phyloP scores from a whole-genome alignment of 768 basidiomycete genomes.

The Leccinum disarticulatum region DNA sequence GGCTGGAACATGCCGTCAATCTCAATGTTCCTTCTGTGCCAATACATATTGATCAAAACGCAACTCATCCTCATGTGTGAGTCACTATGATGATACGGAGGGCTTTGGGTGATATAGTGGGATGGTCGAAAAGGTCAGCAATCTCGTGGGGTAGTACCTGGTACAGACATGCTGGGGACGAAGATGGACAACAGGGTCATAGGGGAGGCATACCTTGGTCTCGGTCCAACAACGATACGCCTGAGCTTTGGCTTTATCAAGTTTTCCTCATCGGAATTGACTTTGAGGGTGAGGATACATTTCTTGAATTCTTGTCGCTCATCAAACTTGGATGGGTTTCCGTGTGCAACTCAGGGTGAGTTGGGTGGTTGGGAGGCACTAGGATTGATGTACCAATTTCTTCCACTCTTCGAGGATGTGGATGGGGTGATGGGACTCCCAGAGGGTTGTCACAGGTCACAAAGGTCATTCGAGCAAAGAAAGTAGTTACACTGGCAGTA shows the following conservation, averaged over 20 bases:
- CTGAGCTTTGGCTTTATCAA: slow-evolving; percentile 90
- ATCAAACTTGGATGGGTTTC: slow-evolving; percentile 48
- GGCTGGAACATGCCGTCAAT: no score
- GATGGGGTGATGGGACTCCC: slow-evolving; percentile 30
- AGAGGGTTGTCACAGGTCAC: no score
- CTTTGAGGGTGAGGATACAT: slow-evolving; percentile 53
- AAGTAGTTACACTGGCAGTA: no score
- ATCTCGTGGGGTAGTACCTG: slow-evolving; percentile 68
- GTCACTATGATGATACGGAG: slow-evolving; percentile 18
- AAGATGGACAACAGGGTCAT: background rate
- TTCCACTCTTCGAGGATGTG: slow-evolving; percentile 87
- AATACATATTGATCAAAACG: no score
- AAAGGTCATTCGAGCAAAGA: no score
- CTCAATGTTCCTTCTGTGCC: no score
- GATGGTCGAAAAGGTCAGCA: slow-evolving; percentile 59
- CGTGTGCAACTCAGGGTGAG: slow-evolving; percentile 57
- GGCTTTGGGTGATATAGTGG: no score
- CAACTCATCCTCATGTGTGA: no score
- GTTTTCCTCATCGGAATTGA: slow-evolving; percentile 91
- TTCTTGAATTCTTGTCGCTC: slow-evolving; percentile 83
- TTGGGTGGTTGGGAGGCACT: slow-evolving; percentile 10
- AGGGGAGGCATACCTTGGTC: slow-evolving; percentile 33
- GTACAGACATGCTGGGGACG: background rate
- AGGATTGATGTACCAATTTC: slow-evolving; percentile 48
- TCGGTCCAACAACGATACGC: slow-evolving; percentile 84